Percentiles rank a stretch among this genome's conserved stretches.
Conservation (phyloP, 805 yeast genomes). For the Pichia pseudocactophila region DNA sequence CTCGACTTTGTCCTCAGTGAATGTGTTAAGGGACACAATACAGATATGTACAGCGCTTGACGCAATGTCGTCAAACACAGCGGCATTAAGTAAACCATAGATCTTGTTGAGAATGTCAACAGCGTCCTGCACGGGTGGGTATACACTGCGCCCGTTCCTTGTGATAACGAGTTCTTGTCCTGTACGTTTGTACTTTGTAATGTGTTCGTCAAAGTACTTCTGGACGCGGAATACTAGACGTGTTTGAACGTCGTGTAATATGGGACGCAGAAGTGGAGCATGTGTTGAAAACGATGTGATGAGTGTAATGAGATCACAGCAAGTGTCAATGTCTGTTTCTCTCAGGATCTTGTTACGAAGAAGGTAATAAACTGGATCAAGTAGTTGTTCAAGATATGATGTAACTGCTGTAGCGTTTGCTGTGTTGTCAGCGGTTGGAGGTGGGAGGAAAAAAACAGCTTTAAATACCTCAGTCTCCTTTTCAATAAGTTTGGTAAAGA, state of each 20-base stretch:
- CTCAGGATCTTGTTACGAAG: slow-evolving; percentile 58
- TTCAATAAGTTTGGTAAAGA: slow-evolving; percentile 48
- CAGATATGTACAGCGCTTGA: slow-evolving; percentile 79
- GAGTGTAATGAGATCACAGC: slow-evolving; percentile 70
- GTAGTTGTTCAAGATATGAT: slow-evolving; percentile 50
- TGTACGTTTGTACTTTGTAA: slow-evolving; percentile 57
- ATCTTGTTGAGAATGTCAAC: slow-evolving; percentile 64
- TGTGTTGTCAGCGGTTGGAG: slow-evolving; percentile 19
- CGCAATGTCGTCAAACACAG: slow-evolving; percentile 81
- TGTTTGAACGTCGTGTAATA: slow-evolving; percentile 69
- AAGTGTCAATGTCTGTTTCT: slow-evolving; percentile 55
- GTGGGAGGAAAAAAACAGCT: slow-evolving; percentile 37
- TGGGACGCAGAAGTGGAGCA: slow-evolving; percentile 58
- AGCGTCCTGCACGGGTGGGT: slow-evolving; percentile 66
- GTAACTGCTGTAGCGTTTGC: slow-evolving; percentile 32
- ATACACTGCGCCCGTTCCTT: slow-evolving; percentile 27
- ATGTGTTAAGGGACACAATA: slow-evolving; percentile 49
- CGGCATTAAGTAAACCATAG: slow-evolving; percentile 68
- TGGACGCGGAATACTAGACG: slow-evolving; percentile 75
- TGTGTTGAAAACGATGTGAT: slow-evolving; percentile 58
- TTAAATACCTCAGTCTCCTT: slow-evolving; percentile 55
- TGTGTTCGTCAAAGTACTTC: slow-evolving; percentile 57
- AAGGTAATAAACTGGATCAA: slow-evolving; percentile 72
- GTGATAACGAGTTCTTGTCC: slow-evolving; percentile 61
- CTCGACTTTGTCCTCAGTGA: slow-evolving; percentile 41